A percentile compares a stretch with the other conserved stretches of the same genome.
phyloP scores from a whole-genome alignment of 1,139 yeast genomes.

The Yarrowia galli region DNA sequence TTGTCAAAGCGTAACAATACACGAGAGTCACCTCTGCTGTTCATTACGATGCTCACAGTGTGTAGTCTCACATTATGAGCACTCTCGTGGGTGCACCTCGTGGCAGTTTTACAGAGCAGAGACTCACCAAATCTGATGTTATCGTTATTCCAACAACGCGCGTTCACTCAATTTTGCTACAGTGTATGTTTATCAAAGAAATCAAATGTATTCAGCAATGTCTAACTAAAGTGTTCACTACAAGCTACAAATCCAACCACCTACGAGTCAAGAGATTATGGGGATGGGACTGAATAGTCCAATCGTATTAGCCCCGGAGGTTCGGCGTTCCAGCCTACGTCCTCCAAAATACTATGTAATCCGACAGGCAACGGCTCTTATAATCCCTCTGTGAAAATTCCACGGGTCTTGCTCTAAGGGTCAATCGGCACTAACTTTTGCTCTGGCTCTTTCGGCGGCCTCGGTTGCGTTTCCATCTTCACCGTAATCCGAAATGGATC shows the following conservation, averaged over 20 bases:
- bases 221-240: too few species aligned
- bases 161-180: too few species aligned
- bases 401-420: constrained; percentile 26
- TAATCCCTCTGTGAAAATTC: constrained; percentile 16
- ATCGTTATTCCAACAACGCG: too few species aligned
- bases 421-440: constrained; percentile 26
- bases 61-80: too few species aligned
- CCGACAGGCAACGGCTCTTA: constrained; percentile 34
- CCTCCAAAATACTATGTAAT: constrained; percentile 34
- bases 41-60: too few species aligned
- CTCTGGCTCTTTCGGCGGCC: constrained; percentile 33
- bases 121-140: too few species aligned
- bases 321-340: constrained; percentile 39
- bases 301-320: constrained; percentile 39
- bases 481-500: constrained; percentile 11
- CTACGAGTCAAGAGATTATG: constrained; percentile 10
- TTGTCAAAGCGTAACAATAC: too few species aligned
- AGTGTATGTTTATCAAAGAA: too few species aligned
- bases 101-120: too few species aligned
- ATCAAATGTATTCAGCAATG: not conserved
- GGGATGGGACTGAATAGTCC: constrained; percentile 38
- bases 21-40: too few species aligned
- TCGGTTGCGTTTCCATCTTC: constrained; percentile 29
- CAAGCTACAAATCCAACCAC: not conserved
- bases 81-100: too few species aligned